Evolutionary conservation across 169 alveolate genomes (phyloP), one percentile per base, ranked within the genome.

Genomic region (Plasmodium vivax): DNA sequence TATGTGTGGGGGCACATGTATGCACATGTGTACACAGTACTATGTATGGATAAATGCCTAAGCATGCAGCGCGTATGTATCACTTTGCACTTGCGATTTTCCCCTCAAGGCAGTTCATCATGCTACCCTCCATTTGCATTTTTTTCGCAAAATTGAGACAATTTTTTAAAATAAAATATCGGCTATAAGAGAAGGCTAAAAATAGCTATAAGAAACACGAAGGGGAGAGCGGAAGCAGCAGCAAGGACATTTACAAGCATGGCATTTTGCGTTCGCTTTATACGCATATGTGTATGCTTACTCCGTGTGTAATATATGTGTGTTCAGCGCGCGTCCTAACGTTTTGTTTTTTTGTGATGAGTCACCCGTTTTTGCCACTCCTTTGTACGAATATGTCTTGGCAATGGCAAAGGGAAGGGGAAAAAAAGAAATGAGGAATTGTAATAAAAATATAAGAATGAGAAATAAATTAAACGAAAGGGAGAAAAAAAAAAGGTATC

Each of bases 91-190:
- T 41, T 68, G 62, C 2, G 27, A 32, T 12, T 71, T 84, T 71
- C 23, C n/a, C 32, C 79, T 27, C 77, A 34, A 19, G 36, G 47
- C 32, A 62, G 16, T 71, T 38, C 19, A 27, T 84, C 36, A 38
- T 10, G 34, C 54, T 32, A 47, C 51, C 74, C 19, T 71, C 74
- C 41, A 27, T 30, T n/a, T 43, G 71, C 32, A 84, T 23, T 71
- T 4, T 72, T 68, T 84, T 41, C 36, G 43, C 41, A 34, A 5
- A 32, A 12, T 34, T 34, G 92, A 71, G 62, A 84, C 72, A 68
- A 84, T 84, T 7, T 38, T 84, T 68, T 23, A 9, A 84, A 84
- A 84, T 71, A n/a, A 36, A 36, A 19, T 36, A 84, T 71, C n/a
- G 32, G 27, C n/a, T 38, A 38, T 5, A 68, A 62, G 51, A 71